Base-by-base conservation (phyloP, 306 rosid species). In the Bauhinia variegata region DNA sequence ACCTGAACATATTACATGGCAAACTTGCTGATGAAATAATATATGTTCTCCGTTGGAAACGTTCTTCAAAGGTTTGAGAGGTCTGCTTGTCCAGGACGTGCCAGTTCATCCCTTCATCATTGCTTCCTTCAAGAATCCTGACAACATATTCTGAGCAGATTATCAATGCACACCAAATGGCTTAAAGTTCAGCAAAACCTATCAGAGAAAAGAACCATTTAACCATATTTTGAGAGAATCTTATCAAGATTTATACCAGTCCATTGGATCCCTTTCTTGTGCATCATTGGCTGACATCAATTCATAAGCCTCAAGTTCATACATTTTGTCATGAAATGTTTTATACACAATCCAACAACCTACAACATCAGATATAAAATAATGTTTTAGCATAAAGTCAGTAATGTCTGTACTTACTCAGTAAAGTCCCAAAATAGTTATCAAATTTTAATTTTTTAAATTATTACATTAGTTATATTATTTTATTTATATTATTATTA, bases 241-340 rank as follows among this genome's bases (percentile, higher is more conserved):
- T 64, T 43, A 37, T 6, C 12, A 48, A 72, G 53, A 67, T 43
- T 43, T 74, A 4, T 84, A 93, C 98, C 98, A 93, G 67, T 88
- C 83, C 96, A 83, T 93, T 23, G 98, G 98, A 86, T 93, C 98
- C 84, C 98, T 85, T 84, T 89, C 96, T 17, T 96, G 95, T 58
- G 86, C 98, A 78, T 89, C 97, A 63, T 87, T 84, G 76, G 98
- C 98, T 2, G 98, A 87, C 97, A 84, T 88, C 61, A 93, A 70
- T 73, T 93, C 97, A 63, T 93, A 93, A n/a, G 91, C 96, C 50
- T 54, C 86, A 44, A 93, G 95, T 74, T 89, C 92, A 38, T 77
- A 72, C 86, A 67, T 87, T 77, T 78, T 79, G 69, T 73, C 74
- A 30, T 72, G 83, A 4, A 75, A 54, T 64, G 87, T 82, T 57